phyloP scores from a whole-genome alignment of 2,329 filamentous ascomycete species.

The Cladobotryum protrusum region DNA sequence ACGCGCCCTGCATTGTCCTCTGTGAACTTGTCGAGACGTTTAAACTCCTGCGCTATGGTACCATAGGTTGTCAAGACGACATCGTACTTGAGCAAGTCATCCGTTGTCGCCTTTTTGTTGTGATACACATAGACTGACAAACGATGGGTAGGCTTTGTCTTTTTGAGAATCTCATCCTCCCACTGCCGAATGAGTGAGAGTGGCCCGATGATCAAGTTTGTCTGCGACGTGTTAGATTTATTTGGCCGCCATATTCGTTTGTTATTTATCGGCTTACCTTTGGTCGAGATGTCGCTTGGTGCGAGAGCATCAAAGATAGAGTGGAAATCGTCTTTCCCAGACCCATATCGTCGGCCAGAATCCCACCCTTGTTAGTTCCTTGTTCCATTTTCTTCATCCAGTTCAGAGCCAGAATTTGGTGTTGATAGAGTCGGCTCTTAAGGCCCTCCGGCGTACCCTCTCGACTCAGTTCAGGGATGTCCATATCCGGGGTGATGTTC shows the following conservation, averaged over 20 bases:
- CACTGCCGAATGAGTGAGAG: constrained; percentile 78
- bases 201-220: constrained; percentile 77
- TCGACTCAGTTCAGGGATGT: constrained; percentile 54
- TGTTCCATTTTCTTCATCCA: constrained; percentile 82
- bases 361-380: constrained; percentile 75
- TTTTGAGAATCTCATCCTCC: constrained; percentile 70
- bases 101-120: constrained; percentile 54
- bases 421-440: constrained; percentile 64
- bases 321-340: constrained; percentile 85
- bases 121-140: constrained; percentile 67
- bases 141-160: constrained; percentile 53
- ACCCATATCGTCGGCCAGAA: constrained; percentile 91
- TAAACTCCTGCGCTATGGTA: constrained; percentile 59
- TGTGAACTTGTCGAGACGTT: constrained; percentile 50
- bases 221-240: constrained; percentile 39
- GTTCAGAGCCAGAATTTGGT: constrained; percentile 74
- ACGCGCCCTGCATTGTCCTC: constrained; percentile 39
- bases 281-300: constrained; percentile 46
- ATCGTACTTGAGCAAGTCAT: constrained; percentile 61
- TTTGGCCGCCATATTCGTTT: no score
- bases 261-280: constrained; percentile 22
- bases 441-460: constrained; percentile 65
- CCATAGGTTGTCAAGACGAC: constrained; percentile 84
- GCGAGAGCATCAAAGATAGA: constrained; percentile 66
- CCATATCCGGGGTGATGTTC: constrained; percentile 68